Percentiles rank a stretch among this genome's conserved stretches.
phyloP scores from a whole-genome alignment of 75 land plant species.

The Pinus tabuliformis region DNA sequence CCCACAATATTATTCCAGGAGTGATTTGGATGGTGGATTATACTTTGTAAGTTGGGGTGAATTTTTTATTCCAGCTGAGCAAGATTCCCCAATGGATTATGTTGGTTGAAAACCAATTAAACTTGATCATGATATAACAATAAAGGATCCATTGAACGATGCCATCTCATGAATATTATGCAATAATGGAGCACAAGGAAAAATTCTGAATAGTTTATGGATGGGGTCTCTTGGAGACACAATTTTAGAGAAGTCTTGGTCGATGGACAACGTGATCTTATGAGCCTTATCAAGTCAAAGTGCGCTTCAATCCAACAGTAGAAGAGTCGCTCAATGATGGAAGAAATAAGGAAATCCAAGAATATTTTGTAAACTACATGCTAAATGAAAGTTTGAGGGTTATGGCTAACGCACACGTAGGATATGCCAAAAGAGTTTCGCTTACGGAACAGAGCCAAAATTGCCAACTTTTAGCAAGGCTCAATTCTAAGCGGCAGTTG shows the following conservation, averaged over 20 bases:
- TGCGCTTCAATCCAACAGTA: neutral
- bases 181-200: neutral
- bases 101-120: conserved; percentile 14
- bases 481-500: conserved; percentile 79
- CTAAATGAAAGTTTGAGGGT: conserved; percentile 76
- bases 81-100: conserved; percentile 44
- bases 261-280: neutral
- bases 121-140: conserved; percentile 40
- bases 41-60: conserved; percentile 50
- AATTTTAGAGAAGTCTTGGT: neutral
- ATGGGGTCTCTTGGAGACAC: neutral
- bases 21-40: conserved; percentile 56
- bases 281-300: neutral
- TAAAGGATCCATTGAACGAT: neutral
- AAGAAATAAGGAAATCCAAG: conserved; percentile 69
- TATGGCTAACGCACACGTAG: conserved; percentile 87
- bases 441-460: conserved; percentile 54
- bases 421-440: conserved; percentile 79
- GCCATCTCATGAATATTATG: neutral
- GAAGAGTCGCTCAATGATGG: too few species aligned
- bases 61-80: conserved; percentile 27
- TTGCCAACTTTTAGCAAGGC: conserved; percentile 71
- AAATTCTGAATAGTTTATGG: neutral
- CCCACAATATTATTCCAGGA: conserved; percentile 55
- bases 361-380: conserved; percentile 87